Base-by-base conservation (phyloP, 176 grass and related monocot genomes). In the Hyparrhenia diplandra region DNA sequence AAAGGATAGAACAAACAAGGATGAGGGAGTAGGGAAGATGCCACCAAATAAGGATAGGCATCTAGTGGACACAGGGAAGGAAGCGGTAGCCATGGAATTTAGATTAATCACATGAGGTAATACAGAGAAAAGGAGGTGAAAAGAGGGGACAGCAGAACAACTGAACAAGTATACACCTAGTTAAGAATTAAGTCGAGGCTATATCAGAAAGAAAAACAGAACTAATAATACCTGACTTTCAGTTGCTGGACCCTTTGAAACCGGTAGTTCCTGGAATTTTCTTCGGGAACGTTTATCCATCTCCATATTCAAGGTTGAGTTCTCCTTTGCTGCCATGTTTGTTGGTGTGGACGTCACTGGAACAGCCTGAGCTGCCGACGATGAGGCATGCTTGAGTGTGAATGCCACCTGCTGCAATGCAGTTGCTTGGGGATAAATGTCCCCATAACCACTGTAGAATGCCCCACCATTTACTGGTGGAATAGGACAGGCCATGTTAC, bases 401-500 rank as follows among this genome's bases (percentile, higher is more conserved):
- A 94, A 87, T 59, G 92, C 92, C 55, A 98, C 92, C 64, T 98
- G 92, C 58, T 98, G 92, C 30, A 98, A 86, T 54, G 92, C 86
- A 65, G 95, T 94, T 25, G 90, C 87, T 84, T 94, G 95, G 68
- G 95, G 92, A 85, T 98, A 98, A 91, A 98, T 95, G 62, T 83
- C 90, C 71, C 67, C 86, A 77, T 98, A 98, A 18, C 95, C 92
- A 47, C 45, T 67, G 71, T 94, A 98, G 87, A 73, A 85, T 77
- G 90, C 81, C 29, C 83, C 92, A 63, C 57, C 77, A 76, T 84
- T 88, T 62, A 86, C 84, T 47, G 45, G 64, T 73, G 84, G 88
- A 87, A 37, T 63, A 67, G 83, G 40, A 78, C 21, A 91, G 36
- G 64, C 86, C 87, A 82, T 55, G n/a, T 68, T 88, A 72, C 55